phyloP scores from a whole-genome alignment of 78 protist species.

The Cavenderia fasciculata region DNA sequence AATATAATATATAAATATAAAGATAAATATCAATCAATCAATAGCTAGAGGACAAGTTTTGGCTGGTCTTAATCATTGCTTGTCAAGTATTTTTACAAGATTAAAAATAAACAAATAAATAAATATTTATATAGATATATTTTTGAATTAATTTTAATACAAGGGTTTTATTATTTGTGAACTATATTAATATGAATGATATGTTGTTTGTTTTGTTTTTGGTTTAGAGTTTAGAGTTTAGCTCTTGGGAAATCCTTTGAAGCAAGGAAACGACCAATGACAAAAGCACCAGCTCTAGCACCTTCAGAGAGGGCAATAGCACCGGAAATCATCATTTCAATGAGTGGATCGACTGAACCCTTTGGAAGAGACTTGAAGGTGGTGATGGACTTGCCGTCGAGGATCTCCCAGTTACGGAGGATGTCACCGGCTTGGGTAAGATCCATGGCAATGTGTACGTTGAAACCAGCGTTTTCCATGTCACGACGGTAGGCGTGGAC shows the following conservation, averaged over 20 bases:
- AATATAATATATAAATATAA: no score
- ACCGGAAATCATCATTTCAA: conserved; percentile 76
- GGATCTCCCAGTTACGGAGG: conserved; percentile 65
- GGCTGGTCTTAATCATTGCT: no score
- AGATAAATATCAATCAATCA: no score
- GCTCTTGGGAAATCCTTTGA: conserved; percentile 38
- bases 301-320: conserved; percentile 74
- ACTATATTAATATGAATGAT: no score
- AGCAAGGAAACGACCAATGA: conserved; percentile 52
- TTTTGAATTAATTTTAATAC: no score
- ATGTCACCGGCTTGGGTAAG: conserved; percentile 61
- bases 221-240: conserved; percentile 8
- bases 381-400: conserved; percentile 57
- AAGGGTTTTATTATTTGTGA: no score
- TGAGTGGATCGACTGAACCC: conserved; percentile 67
- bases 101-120: no score
- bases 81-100: no score
- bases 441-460: conserved; percentile 75
- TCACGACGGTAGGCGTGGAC: conserved; percentile 32
- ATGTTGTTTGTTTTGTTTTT: no score
- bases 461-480: conserved; percentile 72
- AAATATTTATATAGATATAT: no score
- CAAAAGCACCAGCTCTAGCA: conserved; percentile 72
- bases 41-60: no score
- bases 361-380: conserved; percentile 75